Percentiles rank a stretch among this genome's conserved stretches.
phyloP scores from a whole-genome alignment of 306 rosid genomes.

The Citrullus mucosospermus region DNA sequence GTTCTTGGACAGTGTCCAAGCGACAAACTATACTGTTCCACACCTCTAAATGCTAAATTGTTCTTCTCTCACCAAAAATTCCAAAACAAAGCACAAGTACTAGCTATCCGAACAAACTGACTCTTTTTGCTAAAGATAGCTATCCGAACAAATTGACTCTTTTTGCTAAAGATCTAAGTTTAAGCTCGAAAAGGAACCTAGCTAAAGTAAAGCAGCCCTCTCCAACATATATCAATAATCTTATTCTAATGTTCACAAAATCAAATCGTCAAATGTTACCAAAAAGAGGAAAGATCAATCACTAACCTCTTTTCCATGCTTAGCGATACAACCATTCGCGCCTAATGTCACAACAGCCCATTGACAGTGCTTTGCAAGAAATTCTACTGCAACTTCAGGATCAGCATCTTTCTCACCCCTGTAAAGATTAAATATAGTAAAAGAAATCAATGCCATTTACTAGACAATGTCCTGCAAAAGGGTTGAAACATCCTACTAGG shows the following conservation, averaged over 20 bases:
- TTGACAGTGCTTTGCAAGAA: constrained; percentile 56
- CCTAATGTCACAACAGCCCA: constrained; percentile 96
- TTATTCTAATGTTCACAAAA: not conserved
- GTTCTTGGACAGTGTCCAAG: not conserved
- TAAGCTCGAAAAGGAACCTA: not conserved
- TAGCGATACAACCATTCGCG: constrained; percentile 76
- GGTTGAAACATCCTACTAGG: not conserved
- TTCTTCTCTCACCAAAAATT: not conserved
- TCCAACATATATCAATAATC: not conserved
- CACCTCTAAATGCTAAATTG: not conserved
- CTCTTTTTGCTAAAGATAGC: not conserved
- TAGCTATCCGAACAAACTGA: not conserved
- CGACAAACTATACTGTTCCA: not conserved
- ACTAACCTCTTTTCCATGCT: constrained; percentile 77
- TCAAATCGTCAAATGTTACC: not conserved
- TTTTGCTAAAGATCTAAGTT: not conserved
- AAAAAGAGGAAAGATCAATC: not conserved
- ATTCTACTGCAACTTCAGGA: constrained; percentile 52
- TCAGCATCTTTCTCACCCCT: constrained; percentile 44
- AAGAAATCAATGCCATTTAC: constrained; percentile 7
- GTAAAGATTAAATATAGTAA: constrained; percentile 18
- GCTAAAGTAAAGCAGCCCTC: not conserved
- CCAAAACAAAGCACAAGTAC: not conserved
- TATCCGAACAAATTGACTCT: too few relatives aligned
- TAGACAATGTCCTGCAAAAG: not conserved